Conservation (phyloP, 1,284 basidiomycete species). For the Melampsora larici-populina region DNA sequence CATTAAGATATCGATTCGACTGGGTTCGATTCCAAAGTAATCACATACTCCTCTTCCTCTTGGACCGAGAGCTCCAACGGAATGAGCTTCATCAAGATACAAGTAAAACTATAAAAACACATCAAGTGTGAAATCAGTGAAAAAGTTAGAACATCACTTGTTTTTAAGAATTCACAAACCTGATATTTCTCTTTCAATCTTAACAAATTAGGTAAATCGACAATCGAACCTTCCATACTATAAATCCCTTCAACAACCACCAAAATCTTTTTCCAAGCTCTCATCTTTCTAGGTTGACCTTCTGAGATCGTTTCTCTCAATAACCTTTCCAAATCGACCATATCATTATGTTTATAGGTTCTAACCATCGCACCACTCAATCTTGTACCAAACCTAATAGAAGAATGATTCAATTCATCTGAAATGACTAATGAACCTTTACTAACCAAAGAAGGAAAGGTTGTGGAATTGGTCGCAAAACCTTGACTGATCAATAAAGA, state of each 20-base stretch:
- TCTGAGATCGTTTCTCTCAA: constrained; percentile 54
- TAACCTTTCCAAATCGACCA: constrained; percentile 51
- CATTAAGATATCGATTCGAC: constrained; percentile 87
- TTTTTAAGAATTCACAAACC: constrained; percentile 17
- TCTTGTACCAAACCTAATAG: constrained; percentile 53
- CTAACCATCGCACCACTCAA: constrained; percentile 53
- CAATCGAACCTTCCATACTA: constrained; percentile 54
- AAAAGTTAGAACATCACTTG: background rate
- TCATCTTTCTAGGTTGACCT: constrained; percentile 53
- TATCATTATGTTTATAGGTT: constrained; percentile 54
- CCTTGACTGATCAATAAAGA: constrained; percentile 91
- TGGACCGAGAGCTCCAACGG: constrained; percentile 89
- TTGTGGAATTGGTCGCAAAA: constrained; percentile 86
- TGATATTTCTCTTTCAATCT: constrained; percentile 54
- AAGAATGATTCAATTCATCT: constrained; percentile 54
- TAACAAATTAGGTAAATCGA: constrained; percentile 53
- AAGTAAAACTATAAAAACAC: constrained; percentile 77
- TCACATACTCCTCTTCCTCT: constrained; percentile 91
- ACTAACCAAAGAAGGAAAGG: constrained; percentile 52
- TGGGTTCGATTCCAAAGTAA: constrained; percentile 85
- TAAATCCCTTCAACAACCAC: constrained; percentile 54
- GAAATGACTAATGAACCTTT: constrained; percentile 54
- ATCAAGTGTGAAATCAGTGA: background rate
- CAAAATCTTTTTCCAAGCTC: constrained; percentile 54
- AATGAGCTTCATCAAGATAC: constrained; percentile 96